Percentiles rank a stretch among this genome's conserved stretches.
Evolutionary conservation across 495 filamentous ascomycete genomes (phyloP).

Genomic region (Penicillium lividum): DNA sequence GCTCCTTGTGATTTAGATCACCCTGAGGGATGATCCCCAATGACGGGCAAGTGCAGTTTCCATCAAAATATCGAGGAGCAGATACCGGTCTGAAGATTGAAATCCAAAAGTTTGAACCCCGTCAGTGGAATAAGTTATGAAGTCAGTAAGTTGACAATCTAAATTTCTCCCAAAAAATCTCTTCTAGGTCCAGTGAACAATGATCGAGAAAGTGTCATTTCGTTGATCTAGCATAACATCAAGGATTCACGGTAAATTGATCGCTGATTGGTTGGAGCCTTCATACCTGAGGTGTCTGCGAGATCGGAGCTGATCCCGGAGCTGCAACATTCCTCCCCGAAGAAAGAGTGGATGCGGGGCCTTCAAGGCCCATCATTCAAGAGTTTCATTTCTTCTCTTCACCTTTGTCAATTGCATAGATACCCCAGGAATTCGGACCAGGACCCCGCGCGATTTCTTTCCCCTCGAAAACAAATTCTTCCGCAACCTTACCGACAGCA

Average conservation of each 20-base stretch:
- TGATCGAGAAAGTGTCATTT: not conserved
- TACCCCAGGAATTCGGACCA: not conserved
- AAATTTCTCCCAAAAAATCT: not conserved
- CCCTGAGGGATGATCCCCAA: not conserved
- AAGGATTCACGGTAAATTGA: not conserved
- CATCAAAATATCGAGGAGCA: no score
- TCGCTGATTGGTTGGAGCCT: not conserved
- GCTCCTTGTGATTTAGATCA: not conserved
- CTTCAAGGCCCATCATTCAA: slow-evolving; percentile 14
- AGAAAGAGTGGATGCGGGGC: slow-evolving; percentile 35
- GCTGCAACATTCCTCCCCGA: slow-evolving; percentile 35
- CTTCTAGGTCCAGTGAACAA: not conserved
- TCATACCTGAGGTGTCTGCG: slow-evolving; percentile 16
- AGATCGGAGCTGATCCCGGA: slow-evolving; percentile 23
- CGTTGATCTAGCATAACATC: not conserved
- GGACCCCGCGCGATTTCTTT: not conserved
- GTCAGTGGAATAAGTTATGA: no score
- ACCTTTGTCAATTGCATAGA: slow-evolving; percentile 14
- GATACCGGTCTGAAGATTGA: no score
- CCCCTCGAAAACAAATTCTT: not conserved
- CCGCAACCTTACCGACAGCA: not conserved
- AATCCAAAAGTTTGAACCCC: no score
- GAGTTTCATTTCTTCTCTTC: slow-evolving; percentile 15
- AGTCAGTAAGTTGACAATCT: not conserved
- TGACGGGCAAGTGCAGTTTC: not conserved